Evolutionary conservation across 768 basidiomycete species (phyloP).

Genomic region (Psilocybe tampanensis): DNA sequence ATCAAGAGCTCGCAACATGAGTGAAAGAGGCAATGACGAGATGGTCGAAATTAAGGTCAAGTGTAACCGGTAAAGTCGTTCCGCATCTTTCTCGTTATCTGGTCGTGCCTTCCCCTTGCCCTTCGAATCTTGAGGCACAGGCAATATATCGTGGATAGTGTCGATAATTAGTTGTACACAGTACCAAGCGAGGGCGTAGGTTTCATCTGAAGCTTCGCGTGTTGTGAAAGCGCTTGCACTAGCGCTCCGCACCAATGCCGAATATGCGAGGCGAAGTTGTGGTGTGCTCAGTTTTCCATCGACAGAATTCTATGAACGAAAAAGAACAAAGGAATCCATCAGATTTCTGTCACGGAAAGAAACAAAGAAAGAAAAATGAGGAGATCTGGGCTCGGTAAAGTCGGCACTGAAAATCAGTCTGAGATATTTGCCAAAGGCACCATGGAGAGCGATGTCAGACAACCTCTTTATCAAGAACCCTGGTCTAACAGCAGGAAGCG

Average conservation of each 20-base stretch:
- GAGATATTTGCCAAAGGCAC: neutral
- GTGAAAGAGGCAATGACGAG: conserved; percentile 56
- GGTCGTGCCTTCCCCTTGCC: conserved; percentile 21
- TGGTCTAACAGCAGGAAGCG: conserved; percentile 3
- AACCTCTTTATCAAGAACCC: neutral
- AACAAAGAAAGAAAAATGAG: neutral
- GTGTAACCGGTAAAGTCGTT: conserved; percentile 56
- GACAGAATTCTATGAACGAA: conserved; percentile 57
- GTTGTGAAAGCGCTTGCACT: conserved; percentile 36
- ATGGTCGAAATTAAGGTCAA: conserved; percentile 68
- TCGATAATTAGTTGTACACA: conserved; percentile 61
- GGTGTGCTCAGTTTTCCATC: conserved; percentile 60
- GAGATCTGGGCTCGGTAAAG: neutral
- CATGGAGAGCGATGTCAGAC: neutral
- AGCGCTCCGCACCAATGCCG: conserved; percentile 69
- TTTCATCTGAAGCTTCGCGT: conserved; percentile 23
- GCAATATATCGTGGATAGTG: conserved; percentile 39
- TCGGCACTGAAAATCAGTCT: neutral
- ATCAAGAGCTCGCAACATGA: conserved; percentile 59
- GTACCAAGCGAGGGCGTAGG: conserved; percentile 63
- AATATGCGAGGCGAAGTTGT: conserved; percentile 76
- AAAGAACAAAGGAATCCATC: conserved; percentile 2
- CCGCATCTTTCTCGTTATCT: conserved; percentile 16
- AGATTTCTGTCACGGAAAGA: conserved; percentile 8
- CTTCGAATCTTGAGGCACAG: conserved; percentile 10